Evolutionary conservation across 345 rosid genomes (phyloP), one percentile per base, ranked within the genome.

Genomic region (Laguncularia racemosa): DNA sequence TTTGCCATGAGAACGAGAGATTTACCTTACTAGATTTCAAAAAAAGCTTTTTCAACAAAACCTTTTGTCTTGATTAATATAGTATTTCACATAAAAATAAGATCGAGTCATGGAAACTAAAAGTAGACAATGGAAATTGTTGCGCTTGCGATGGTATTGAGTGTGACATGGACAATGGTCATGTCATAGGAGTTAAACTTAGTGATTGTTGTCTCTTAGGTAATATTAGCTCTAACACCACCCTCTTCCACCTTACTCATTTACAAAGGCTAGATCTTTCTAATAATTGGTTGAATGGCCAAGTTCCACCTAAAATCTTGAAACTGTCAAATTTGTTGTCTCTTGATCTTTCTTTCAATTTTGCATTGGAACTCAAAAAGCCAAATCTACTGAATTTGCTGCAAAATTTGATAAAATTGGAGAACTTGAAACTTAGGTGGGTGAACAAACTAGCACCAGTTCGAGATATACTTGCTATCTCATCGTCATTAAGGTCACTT

Each of bases 191-290:
- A 26, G 67, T 65, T 20, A 50, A 71, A 14, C 70, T 71, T 0
- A 48, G 70, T 48, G 48, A 26, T 14, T 61, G 63, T 40, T 56
- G 40, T 43, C 64, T 71, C 20, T 20, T 13, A 14, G 70, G 67
- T 28, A 57, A 67, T 9, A 52, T 71, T 44, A 50, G 48, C 38
- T 65, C 70, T 16, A 48, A 17, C n/a, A 50, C 53, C 26, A 65
- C 48, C 59, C 60, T 71, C 48, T 71, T 65, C 56, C 63, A 14
- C 6, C 74, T 70, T 43, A 51, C 46, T 16, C 60, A 28, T 16
- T 50, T 70, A 13, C 59, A 15, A 20, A 56, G 46, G 58, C 74
- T 70, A 18, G 59, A 65, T 47, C 74, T 64, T 2, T 66, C 62
- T 0, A 9, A 12, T 55, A 70, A 61, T 13, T 2, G n/a, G n/a